A percentile compares a stretch with the other conserved stretches of the same genome.
Conservation (phyloP, 2,329 filamentous ascomycete genomes). For the Magnaporthiopsis poae region DNA sequence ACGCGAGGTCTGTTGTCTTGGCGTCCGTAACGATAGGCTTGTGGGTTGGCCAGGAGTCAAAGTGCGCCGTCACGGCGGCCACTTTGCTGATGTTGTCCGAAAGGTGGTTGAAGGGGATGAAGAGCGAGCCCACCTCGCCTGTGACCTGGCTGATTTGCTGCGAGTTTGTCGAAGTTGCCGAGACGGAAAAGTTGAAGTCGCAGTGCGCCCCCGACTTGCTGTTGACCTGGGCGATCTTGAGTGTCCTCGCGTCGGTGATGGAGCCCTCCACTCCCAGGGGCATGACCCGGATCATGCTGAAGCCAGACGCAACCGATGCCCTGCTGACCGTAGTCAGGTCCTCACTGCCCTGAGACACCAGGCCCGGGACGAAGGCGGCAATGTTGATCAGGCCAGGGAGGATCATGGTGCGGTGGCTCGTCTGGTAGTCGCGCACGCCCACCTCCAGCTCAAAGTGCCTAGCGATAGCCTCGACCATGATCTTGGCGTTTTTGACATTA, state of each 20-base stretch:
- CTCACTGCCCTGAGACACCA: conserved; percentile 52
- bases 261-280: conserved; percentile 63
- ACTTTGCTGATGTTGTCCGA: conserved; percentile 76
- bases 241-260: conserved; percentile 60
- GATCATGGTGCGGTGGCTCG: conserved; percentile 67
- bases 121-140: conserved; percentile 66
- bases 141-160: conserved; percentile 65
- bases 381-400: conserved; percentile 70
- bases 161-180: conserved; percentile 62
- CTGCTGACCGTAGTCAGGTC: conserved; percentile 63
- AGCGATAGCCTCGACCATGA: conserved; percentile 86
- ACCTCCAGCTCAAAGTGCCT: conserved; percentile 80
- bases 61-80: conserved; percentile 67
- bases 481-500: conserved; percentile 98
- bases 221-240: conserved; percentile 64
- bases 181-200: conserved; percentile 72
- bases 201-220: conserved; percentile 56
- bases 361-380: conserved; percentile 68
- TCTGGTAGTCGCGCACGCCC: conserved; percentile 78
- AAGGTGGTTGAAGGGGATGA: conserved; percentile 73
- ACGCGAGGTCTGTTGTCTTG: conserved; percentile 71
- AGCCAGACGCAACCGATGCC: conserved; percentile 64
- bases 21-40: conserved; percentile 77
- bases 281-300: conserved; percentile 73
- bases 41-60: conserved; percentile 64